Percentiles rank a stretch among this genome's conserved stretches.
Conservation (phyloP, 208 protist species). For the Trypanosoma congolense region DNA sequence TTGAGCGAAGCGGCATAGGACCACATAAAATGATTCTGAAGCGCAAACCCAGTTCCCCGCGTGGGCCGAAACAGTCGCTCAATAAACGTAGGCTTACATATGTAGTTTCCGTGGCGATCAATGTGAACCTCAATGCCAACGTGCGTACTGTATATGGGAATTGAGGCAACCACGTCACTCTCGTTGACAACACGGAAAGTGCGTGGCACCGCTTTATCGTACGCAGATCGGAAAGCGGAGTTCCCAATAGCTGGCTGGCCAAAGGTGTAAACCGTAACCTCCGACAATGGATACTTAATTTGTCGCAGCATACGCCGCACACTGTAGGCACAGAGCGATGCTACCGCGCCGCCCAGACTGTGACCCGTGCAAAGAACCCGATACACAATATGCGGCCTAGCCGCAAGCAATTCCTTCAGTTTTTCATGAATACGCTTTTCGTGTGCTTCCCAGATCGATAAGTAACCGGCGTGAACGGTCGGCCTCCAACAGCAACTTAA, state of each 20-base stretch:
- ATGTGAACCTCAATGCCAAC: constrained; percentile 85
- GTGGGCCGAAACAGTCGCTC: constrained; percentile 80
- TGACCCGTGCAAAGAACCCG: constrained; percentile 84
- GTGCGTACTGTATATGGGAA: constrained; percentile 69
- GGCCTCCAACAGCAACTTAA: constrained; percentile 25
- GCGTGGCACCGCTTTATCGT: constrained; percentile 77
- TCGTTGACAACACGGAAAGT: constrained; percentile 88
- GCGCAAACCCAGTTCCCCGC: constrained; percentile 43
- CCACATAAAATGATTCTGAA: constrained; percentile 74
- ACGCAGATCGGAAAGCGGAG: constrained; percentile 50
- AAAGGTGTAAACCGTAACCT: constrained; percentile 88
- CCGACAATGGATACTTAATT: constrained; percentile 60
- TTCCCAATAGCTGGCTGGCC: constrained; percentile 87
- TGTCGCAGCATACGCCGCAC: constrained; percentile 36
- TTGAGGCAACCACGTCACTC: constrained; percentile 69
- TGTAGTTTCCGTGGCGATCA: constrained; percentile 86
- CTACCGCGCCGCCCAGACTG: constrained; percentile 86
- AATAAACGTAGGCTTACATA: constrained; percentile 85
- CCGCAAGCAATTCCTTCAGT: constrained; percentile 33
- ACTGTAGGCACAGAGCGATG: constrained; percentile 83
- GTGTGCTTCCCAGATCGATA: constrained; percentile 74
- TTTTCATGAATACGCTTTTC: constrained; percentile 42
- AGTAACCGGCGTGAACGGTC: constrained; percentile 80
- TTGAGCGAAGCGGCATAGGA: constrained; percentile 71
- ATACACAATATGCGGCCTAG: constrained; percentile 45